phyloP scores from a whole-genome alignment of 768 basidiomycete genomes.

The Favolaschia claudopus region DNA sequence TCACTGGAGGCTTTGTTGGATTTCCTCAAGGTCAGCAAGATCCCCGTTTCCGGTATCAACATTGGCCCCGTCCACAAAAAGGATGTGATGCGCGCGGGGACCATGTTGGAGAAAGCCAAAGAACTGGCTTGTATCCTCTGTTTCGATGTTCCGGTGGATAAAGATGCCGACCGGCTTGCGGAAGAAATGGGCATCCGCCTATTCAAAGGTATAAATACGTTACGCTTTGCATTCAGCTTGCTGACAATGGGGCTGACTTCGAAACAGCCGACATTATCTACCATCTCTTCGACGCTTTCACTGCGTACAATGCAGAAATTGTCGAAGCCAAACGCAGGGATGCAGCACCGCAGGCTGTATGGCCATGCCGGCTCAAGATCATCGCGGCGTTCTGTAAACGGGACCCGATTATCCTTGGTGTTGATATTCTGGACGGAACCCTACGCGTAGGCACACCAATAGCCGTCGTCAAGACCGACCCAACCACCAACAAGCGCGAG shows the following conservation, averaged over 20 bases:
- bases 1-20: slow-evolving; percentile 96
- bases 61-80: slow-evolving; percentile 97
- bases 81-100: slow-evolving; percentile 90
- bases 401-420: slow-evolving; percentile 96
- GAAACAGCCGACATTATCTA: slow-evolving; percentile 95
- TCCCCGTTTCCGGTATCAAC: slow-evolving; percentile 96
- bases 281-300: slow-evolving; percentile 96
- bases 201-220: slow-evolving; percentile 77
- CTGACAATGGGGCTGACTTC: slow-evolving; percentile 18
- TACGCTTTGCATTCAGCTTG: slow-evolving; percentile 2
- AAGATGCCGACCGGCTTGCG: slow-evolving; percentile 89
- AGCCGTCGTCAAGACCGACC: slow-evolving; percentile 93
- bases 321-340: slow-evolving; percentile 90
- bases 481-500: slow-evolving; percentile 87
- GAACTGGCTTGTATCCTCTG: slow-evolving; percentile 95
- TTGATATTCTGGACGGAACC: slow-evolving; percentile 93
- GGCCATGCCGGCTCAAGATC: slow-evolving; percentile 93
- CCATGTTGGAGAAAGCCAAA: slow-evolving; percentile 95
- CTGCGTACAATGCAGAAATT: slow-evolving; percentile 91
- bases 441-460: slow-evolving; percentile 93
- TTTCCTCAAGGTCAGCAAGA: slow-evolving; percentile 94
- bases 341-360: slow-evolving; percentile 93
- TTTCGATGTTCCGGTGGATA: slow-evolving; percentile 95
- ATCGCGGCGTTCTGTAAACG: slow-evolving; percentile 96
- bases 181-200: slow-evolving; percentile 94